Evolutionary conservation across 2,329 filamentous ascomycete genomes (phyloP), one percentile per base, ranked within the genome.

Genomic region (Aaosphaeria arxii): DNA sequence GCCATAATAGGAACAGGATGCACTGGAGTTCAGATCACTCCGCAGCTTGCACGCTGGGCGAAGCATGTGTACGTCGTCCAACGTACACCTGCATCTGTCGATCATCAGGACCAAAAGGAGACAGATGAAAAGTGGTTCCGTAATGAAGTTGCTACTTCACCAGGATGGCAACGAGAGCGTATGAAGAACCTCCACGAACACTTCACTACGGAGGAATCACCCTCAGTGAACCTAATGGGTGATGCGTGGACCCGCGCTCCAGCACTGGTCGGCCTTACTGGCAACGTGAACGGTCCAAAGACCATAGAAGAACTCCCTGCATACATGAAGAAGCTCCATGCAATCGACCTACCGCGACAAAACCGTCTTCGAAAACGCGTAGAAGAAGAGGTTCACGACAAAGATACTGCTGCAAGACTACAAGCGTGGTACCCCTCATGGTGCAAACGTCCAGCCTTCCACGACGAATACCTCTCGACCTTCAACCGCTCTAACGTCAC

Each of bases 371-470:
- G 79, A 2, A 61, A 61, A 5, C 71, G 77, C 2, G 69, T 77
- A 5, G 71, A 75, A 17, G 55, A 70, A 1, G 63, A 75, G 28
- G 80, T 85, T 24, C 63, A 74, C 39, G 74, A 85, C 53, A 61
- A 61, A 7, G 60, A 57, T 2, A 78, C 75, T 0, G 82, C 82
- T 0, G 72, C 72, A 40, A 72, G 66, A 7, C 71, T 85, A 7
- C 78, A 81, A 59, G 71, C 81, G 0, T 84, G 80, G 78, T 86
- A 85, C 57, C 75, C 79, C 0, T 63, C 64, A 0, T 84, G 79
- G 77, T 86, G 83, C 70, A 86, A 86, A 61, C 76, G 83, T 1
- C 82, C 82, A 0, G 76, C 72, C 17, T 85, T 85, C 63, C 79
- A 80, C 63, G 80, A 85, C 56, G 73, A 75, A 6, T 85, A 82